These are phyloP conservation scores for Noccaea bulbosa DNA, from an alignment of 345 rosid genomes.

Conservation along the genomic window DNA sequence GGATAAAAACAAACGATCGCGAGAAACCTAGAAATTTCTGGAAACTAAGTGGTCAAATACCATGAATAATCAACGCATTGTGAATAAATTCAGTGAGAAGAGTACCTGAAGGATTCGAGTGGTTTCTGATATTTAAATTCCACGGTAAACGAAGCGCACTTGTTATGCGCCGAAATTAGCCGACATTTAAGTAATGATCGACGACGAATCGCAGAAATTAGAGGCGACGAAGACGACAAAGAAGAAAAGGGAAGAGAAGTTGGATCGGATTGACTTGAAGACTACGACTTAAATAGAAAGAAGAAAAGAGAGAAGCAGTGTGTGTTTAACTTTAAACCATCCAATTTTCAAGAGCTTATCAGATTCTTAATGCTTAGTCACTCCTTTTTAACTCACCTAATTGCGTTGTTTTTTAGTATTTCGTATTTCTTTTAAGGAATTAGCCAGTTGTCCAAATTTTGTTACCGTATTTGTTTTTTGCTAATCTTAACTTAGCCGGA, in stretches of 20 bases:
- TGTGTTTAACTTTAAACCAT: background rate
- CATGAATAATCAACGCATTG: constrained; percentile 5
- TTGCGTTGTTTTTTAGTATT: background rate
- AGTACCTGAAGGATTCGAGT: constrained; percentile 25
- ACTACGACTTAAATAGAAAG: constrained; percentile 20
- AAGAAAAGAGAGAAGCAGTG: background rate
- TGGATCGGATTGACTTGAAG: constrained; percentile 21
- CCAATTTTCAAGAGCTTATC: background rate
- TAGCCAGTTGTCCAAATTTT: too few relatives aligned
- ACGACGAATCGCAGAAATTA: background rate
- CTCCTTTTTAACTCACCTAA: background rate
- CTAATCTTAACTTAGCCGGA: background rate
- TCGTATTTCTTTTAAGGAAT: background rate
- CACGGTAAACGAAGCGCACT: background rate
- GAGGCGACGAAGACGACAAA: constrained; percentile 27
- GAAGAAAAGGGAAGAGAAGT: background rate
- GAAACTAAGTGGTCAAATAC: constrained; percentile 1
- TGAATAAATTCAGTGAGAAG: constrained; percentile 6
- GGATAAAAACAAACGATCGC: background rate
- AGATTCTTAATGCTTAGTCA: constrained; percentile 28
- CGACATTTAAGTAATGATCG: constrained; percentile 21
- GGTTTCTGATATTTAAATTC: constrained; percentile 9
- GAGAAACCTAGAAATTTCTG: background rate
- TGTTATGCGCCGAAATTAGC: background rate
- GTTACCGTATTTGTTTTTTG: too few relatives aligned